These are phyloP conservation scores for Naegleria gruberi DNA, from an alignment of 208 protist genomes.

Conservation along the genomic window DNA sequence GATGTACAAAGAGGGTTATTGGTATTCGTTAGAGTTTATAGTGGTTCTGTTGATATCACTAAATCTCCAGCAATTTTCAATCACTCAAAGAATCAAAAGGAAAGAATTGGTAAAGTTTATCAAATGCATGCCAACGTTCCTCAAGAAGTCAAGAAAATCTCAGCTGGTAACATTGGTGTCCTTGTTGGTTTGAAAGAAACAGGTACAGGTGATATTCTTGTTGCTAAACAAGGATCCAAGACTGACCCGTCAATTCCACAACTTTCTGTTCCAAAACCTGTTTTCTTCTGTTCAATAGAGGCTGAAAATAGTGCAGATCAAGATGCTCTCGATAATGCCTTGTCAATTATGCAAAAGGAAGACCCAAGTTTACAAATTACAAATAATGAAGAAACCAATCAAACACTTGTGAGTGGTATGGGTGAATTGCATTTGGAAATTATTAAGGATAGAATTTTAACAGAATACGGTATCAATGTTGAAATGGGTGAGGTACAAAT, in stretches of 20 bases:
- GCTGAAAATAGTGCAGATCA: constrained; percentile 26
- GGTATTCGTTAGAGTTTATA: constrained; percentile 43
- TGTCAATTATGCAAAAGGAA: constrained; percentile 26
- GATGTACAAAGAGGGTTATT: constrained; percentile 35
- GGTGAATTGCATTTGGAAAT: constrained; percentile 31
- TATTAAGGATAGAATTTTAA: constrained; percentile 17
- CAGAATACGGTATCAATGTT: background rate
- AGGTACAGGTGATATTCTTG: constrained; percentile 42
- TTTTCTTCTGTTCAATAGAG: constrained; percentile 50
- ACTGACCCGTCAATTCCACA: background rate
- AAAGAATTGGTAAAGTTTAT: constrained; percentile 27
- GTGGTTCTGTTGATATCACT: constrained; percentile 28
- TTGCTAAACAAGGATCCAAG: constrained; percentile 1
- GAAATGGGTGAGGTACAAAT: background rate
- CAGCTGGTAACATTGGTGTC: constrained; percentile 39
- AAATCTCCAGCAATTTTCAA: constrained; percentile 21
- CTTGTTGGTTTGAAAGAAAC: constrained; percentile 39
- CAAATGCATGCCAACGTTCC: constrained; percentile 27
- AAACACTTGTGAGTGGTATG: constrained; percentile 37
- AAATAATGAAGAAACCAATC: constrained; percentile 21
- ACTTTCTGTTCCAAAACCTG: constrained; percentile 37
- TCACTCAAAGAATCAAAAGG: constrained; percentile 15
- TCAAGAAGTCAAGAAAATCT: background rate
- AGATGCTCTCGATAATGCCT: constrained; percentile 29
- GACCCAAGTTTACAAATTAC: constrained; percentile 32